Evolutionary conservation across 176 grass and related monocot species (phyloP), one percentile per base, ranked within the genome.

Genomic region (Tillandsia leiboldiana): DNA sequence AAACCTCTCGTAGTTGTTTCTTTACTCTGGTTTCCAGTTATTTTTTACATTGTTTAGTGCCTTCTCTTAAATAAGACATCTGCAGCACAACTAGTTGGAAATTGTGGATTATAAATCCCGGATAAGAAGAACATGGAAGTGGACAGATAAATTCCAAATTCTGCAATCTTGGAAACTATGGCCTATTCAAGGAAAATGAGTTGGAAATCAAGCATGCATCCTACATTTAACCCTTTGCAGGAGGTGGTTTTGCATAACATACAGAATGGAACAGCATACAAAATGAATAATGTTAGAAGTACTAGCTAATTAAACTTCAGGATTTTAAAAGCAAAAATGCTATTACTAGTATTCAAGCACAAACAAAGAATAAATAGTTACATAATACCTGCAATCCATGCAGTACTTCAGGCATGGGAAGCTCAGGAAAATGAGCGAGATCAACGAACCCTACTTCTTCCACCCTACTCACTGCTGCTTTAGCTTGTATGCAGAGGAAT

Each of bases 331-430:
- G 52, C 18, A n/a, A 64, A 75, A 63, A 66, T 68, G 13, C 33
- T 9, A 69, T 26, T 9, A 11, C 26, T 33, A 74, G 1, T 51
- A 71, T 22, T 53, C 6, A 67, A 71, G 33, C 3, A 58, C 59
- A 14, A 72, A 52, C 9, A 52, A 49, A n/a, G 28, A 61, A 6
- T 72, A 11, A 73, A 27, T 47, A 57, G 26, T 42, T 47, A 12
- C 58, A 13, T 53, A 51, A 73, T 79, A 97, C 94, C 89, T 97
- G 94, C 73, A 92, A 86, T 68, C 88, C 84, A 66, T 97, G 86
- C 76, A 97, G 82, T 83, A 92, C 92, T 65, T 97, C 88, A 59
- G 94, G 94, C 73, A 87, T 90, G 47, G 89, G 89, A 83, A 97
- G 83, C 69, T 97, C 89, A 78, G 94, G 94, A 79, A 92, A 86